Evolutionary conservation across 2,329 filamentous ascomycete genomes (phyloP).

Genomic region (Phyllosticta citrichinensis): DNA sequence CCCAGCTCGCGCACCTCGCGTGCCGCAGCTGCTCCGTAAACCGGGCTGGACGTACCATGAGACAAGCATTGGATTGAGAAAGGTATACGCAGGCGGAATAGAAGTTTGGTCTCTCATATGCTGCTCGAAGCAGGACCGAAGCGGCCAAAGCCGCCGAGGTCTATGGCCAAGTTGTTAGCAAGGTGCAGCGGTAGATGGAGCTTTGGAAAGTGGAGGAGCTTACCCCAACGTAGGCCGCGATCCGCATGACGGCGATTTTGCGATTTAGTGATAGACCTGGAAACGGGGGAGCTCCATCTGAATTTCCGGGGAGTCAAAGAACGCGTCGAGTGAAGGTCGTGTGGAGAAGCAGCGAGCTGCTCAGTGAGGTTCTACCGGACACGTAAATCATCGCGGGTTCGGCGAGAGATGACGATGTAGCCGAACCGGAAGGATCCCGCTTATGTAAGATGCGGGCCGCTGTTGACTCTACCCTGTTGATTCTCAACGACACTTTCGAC

Average conservation of each 20-base stretch:
- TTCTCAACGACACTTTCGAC: background rate
- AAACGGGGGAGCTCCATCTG: slow-evolving; percentile 8
- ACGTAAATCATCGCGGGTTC: slow-evolving; percentile 5
- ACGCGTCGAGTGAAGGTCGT: background rate
- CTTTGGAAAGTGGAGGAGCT: slow-evolving; percentile 1
- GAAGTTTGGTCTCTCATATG: slow-evolving; percentile 93
- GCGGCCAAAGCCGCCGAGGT: slow-evolving; percentile 70
- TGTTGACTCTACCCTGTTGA: background rate
- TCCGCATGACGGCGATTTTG: slow-evolving; percentile 9
- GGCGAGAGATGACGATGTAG: slow-evolving; percentile 4
- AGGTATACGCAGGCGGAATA: slow-evolving; percentile 97
- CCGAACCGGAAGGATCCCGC: background rate
- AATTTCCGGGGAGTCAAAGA: background rate
- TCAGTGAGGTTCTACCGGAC: slow-evolving; percentile 2
- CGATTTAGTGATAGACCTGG: slow-evolving; percentile 1
- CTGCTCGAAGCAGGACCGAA: slow-evolving; percentile 76
- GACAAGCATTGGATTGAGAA: slow-evolving; percentile 88
- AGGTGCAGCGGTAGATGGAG: background rate
- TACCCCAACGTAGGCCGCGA: slow-evolving; percentile 11
- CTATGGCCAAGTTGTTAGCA: slow-evolving; percentile 4
- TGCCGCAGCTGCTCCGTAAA: background rate
- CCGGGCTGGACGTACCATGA: slow-evolving; percentile 58
- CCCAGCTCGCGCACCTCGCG: background rate
- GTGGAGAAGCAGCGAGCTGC: slow-evolving; percentile 3
- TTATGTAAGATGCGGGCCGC: background rate